Conservation (phyloP, 2,329 filamentous ascomycete genomes). For the Purpureocillium takamizusanense region DNA sequence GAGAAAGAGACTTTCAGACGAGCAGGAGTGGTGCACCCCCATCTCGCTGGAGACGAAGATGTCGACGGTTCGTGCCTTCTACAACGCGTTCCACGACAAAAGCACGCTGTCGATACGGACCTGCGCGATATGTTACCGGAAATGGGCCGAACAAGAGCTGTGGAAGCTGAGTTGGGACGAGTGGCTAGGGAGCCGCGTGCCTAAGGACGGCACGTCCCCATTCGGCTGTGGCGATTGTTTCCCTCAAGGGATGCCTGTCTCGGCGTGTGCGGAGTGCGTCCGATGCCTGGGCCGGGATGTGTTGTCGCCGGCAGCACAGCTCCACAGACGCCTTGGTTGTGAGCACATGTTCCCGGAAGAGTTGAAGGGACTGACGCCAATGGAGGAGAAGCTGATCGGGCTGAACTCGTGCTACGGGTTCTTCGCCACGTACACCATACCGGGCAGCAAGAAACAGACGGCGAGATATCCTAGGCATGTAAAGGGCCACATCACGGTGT, state of each 20-base stretch:
- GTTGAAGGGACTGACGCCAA: constrained; percentile 1
- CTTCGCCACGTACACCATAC: no score
- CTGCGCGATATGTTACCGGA: no score
- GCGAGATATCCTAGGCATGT: background rate
- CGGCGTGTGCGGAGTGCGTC: no score
- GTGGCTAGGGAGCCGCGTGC: no score
- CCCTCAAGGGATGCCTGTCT: no score
- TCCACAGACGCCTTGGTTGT: constrained; percentile 1
- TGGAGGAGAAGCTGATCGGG: constrained; percentile 2
- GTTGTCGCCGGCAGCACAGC: constrained; percentile 1
- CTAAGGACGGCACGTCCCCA: no score
- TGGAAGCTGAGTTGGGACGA: no score
- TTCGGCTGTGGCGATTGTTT: no score
- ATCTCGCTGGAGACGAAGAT: background rate
- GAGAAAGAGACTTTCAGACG: background rate
- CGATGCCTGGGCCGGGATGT: background rate
- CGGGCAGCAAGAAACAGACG: background rate
- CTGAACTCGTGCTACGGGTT: background rate
- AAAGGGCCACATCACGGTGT: no score
- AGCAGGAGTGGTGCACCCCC: background rate
- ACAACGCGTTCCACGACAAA: background rate
- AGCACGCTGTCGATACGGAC: background rate
- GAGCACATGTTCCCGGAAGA: background rate
- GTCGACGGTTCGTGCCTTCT: background rate
- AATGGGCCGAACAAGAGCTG: no score